A percentile compares a stretch with the other conserved stretches of the same genome.
These are phyloP conservation scores for Solanum habrochaites DNA, from an alignment of 257 asterid genomes.

Conservation along the genomic window DNA sequence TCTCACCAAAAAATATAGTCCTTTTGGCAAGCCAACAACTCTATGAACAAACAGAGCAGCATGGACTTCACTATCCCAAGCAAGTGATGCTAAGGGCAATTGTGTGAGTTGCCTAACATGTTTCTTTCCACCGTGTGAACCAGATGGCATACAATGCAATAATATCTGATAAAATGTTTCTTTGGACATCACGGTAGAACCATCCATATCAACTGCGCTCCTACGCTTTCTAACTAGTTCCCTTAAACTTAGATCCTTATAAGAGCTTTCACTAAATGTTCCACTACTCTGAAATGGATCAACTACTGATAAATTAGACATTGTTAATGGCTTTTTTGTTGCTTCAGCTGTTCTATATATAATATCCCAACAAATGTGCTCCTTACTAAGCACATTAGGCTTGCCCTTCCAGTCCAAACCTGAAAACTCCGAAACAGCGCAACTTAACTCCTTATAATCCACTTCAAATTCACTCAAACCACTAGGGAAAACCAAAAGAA, in stretches of 20 bases:
- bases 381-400: slow-evolving; percentile 76
- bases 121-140: slow-evolving; percentile 30
- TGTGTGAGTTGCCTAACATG: slow-evolving; percentile 47
- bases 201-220: slow-evolving; percentile 30
- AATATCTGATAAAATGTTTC: slow-evolving; percentile 80
- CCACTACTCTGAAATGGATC: slow-evolving; percentile 37
- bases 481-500: slow-evolving; percentile 60
- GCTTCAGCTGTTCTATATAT: slow-evolving; percentile 79
- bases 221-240: slow-evolving; percentile 77
- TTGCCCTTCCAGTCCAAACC: slow-evolving; percentile 69
- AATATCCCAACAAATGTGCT: slow-evolving; percentile 81
- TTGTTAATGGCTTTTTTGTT: slow-evolving; percentile 35
- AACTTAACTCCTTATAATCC: slow-evolving; percentile 46
- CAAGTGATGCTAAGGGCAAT: slow-evolving; percentile 64
- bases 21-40: slow-evolving; percentile 63
- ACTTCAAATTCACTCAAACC: slow-evolving; percentile 32
- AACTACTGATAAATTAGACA: slow-evolving; percentile 11
- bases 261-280: slow-evolving; percentile 33
- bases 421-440: slow-evolving; percentile 18
- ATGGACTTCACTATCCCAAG: slow-evolving; percentile 79
- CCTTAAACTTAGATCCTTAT: slow-evolving; percentile 40
- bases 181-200: slow-evolving; percentile 37
- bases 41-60: slow-evolving; percentile 82
- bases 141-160: slow-evolving; percentile 80
- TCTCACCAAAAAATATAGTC: slow-evolving; percentile 77